Evolutionary conservation across 2,329 filamentous ascomycete genomes (phyloP), one percentile per base, ranked within the genome.

Genomic region (Talaromyces pinophilus): DNA sequence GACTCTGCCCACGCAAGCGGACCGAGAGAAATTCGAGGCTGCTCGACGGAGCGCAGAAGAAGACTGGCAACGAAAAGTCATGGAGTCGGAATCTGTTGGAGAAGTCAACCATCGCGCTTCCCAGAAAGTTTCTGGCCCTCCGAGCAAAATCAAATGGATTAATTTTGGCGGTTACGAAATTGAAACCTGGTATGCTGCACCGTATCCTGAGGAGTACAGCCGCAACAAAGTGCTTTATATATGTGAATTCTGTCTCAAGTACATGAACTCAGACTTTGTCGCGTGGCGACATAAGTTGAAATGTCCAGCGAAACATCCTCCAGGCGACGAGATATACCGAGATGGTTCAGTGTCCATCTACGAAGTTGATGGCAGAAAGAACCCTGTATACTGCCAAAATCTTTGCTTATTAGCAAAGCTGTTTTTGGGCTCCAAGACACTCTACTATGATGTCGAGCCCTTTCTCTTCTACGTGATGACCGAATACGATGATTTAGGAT

Each of bases 401-500:
- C 85, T 99, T 5, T 99, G 95, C 78, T 83, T 99, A 10, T 83
- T 99, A 17, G 95, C 91, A 25, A 99, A 99, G 75, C 92, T 98
- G 81, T 99, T 99, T 76, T 85, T 99, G 44, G 95, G 96, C 71
- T 96, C 97, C 78, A 99, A 99, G 80, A 98, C 95, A 5, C 87
- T 99, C 7, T 99, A 97, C 82, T 99, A 99, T 81, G 95, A 99
- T 73, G 95, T 99, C n/a, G 95, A 99, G 70, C 95, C 95, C 0
- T 99, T 99, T 76, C 82, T 99, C 42, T 99, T 99, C 82, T 99
- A 99, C 80, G 94, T 97, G 78, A 97, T 99, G 94, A 92, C 92
- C 30, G 90, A 89, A 48, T 88, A 91, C 71, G 92, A 93, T 70
- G 92, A 96, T 60, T 90, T 93, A 72, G 95, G 95, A 15, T 95